phyloP scores from a whole-genome alignment of 2,329 filamentous ascomycete species.

The Trichophaea hybrida region DNA sequence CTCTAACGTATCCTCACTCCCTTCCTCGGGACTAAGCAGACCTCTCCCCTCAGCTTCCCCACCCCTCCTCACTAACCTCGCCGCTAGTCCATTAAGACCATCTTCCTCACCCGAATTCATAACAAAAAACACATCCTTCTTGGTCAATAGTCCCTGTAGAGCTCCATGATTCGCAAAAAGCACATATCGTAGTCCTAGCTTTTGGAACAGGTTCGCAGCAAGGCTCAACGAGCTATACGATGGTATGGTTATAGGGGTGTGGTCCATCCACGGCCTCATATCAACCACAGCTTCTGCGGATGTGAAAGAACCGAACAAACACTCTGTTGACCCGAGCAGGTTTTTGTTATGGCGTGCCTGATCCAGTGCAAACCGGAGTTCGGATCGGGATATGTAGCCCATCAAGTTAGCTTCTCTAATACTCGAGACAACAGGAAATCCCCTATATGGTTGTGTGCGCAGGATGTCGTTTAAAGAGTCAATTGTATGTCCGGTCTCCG shows the following conservation, averaged over 20 bases:
- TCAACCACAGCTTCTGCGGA: conserved; percentile 64
- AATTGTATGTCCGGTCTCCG: conserved; percentile 77
- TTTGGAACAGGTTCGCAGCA: conserved; percentile 87
- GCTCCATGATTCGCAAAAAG: conserved; percentile 71
- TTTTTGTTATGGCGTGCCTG: conserved; percentile 32
- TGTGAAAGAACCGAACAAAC: conserved; percentile 72
- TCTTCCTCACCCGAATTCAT: conserved; percentile 36
- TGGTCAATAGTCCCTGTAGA: conserved; percentile 75
- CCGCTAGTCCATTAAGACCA: background rate
- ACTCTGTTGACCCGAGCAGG: conserved; percentile 57
- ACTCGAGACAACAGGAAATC: conserved; percentile 80
- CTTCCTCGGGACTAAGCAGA: background rate
- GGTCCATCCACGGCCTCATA: conserved; percentile 94
- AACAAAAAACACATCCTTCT: conserved; percentile 95
- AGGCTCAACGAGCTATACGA: conserved; percentile 62
- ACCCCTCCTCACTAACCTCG: background rate
- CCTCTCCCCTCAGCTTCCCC: background rate
- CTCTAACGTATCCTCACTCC: background rate
- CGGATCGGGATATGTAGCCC: conserved; percentile 86
- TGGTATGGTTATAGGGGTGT: conserved; percentile 84
- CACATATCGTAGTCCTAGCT: conserved; percentile 79
- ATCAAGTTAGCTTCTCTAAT: conserved; percentile 63
- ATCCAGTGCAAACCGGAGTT: conserved; percentile 68
- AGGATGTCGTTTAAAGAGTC: conserved; percentile 43
- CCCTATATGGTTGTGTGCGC: conserved; percentile 61